Percentiles rank a stretch among this genome's conserved stretches.
phyloP scores from a whole-genome alignment of 345 rosid genomes.

The Brassica nigra region DNA sequence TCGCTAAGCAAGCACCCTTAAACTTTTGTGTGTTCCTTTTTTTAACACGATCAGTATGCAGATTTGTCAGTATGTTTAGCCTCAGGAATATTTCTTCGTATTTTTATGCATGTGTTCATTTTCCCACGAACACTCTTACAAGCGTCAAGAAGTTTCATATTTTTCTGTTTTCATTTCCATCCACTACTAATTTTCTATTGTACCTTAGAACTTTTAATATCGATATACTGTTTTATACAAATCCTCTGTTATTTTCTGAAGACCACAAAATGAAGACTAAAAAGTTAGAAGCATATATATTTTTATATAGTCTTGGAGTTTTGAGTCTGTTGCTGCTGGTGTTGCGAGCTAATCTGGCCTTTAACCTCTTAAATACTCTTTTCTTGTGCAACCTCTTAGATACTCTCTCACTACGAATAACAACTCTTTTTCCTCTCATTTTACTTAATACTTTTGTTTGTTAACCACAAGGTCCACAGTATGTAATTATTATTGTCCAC shows the following conservation, averaged over 20 bases:
- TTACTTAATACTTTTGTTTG: no score
- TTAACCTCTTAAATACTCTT: conserved; percentile 21
- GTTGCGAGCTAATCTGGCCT: conserved; percentile 51
- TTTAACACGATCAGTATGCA: background rate
- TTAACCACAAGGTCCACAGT: background rate
- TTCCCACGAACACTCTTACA: background rate
- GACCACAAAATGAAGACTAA: background rate
- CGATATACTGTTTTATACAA: background rate
- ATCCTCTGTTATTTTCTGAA: background rate
- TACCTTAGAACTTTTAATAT: background rate
- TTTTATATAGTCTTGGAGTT: background rate
- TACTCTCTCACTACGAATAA: background rate
- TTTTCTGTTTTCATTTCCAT: background rate
- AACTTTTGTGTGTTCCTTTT: background rate
- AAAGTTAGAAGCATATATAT: background rate
- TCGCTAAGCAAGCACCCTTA: no score
- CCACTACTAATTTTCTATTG: background rate
- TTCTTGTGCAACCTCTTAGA: background rate
- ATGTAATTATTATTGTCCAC: conserved; percentile 14
- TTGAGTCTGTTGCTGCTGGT: conserved; percentile 46
- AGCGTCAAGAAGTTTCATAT: background rate
- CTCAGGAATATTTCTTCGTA: background rate
- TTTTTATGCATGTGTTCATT: background rate
- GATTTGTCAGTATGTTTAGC: background rate
- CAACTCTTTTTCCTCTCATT: background rate